phyloP scores from a whole-genome alignment of 805 yeast species.

The Candida fluviatilis region DNA sequence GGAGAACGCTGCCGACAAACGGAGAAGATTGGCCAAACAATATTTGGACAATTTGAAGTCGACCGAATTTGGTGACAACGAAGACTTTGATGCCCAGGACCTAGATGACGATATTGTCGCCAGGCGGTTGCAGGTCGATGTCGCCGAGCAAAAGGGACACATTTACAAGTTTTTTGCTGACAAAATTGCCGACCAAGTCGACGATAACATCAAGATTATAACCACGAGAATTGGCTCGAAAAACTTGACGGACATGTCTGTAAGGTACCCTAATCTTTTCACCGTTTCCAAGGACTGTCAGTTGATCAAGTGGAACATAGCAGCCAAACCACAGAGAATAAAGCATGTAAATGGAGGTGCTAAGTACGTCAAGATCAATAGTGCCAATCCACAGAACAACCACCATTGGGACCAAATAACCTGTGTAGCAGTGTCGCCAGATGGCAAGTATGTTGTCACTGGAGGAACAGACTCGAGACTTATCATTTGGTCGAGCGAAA shows the following conservation, averaged over 20 bases:
- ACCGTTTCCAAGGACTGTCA: constrained; percentile 81
- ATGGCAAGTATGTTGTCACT: constrained; percentile 84
- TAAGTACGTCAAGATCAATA: constrained; percentile 37
- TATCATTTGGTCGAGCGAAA: constrained; percentile 82
- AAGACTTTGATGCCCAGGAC: constrained; percentile 79
- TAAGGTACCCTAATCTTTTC: constrained; percentile 58
- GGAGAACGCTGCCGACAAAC: constrained; percentile 87
- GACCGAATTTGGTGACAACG: constrained; percentile 44
- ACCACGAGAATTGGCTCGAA: constrained; percentile 59
- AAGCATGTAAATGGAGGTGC: constrained; percentile 64
- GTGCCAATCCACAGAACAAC: constrained; percentile 48
- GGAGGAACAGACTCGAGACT: constrained; percentile 85
- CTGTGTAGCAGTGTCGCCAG: constrained; percentile 78
- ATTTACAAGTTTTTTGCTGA: constrained; percentile 67
- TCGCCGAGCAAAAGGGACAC: constrained; percentile 84
- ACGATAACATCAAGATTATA: constrained; percentile 33
- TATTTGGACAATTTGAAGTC: constrained; percentile 74
- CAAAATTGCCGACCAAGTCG: constrained; percentile 36
- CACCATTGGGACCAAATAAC: constrained; percentile 78
- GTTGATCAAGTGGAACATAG: constrained; percentile 75
- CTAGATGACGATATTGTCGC: constrained; percentile 83
- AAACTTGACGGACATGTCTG: constrained; percentile 53
- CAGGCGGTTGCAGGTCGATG: constrained; percentile 78
- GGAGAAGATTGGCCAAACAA: constrained; percentile 91
- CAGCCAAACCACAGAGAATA: constrained; percentile 59